Percentiles rank a stretch among this genome's conserved stretches.
phyloP scores from a whole-genome alignment of 306 rosid species.

The Pyrus pyrifolia region DNA sequence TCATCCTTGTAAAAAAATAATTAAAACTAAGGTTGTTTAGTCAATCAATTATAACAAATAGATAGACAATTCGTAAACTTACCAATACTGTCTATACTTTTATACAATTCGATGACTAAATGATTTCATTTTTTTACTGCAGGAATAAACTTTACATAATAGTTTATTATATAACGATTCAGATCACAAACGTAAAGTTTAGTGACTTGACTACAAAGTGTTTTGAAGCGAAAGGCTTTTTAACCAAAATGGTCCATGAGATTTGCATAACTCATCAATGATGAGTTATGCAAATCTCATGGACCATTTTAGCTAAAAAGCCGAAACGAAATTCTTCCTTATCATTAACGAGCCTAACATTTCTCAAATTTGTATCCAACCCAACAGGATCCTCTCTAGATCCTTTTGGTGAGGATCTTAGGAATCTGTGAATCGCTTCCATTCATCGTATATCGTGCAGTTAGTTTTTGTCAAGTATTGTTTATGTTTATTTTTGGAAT shows the following conservation, averaged over 20 bases:
- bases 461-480: too few relatives aligned
- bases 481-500: too few relatives aligned
- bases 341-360: neutral
- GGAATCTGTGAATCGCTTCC: too few relatives aligned
- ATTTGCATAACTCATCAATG: too few relatives aligned
- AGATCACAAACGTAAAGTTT: neutral
- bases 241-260: too few relatives aligned
- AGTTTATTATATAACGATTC: neutral
- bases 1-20: neutral
- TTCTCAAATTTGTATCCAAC: neutral
- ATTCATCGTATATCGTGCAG: too few relatives aligned
- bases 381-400: too few relatives aligned
- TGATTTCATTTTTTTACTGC: neutral
- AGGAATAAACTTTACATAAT: neutral
- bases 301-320: too few relatives aligned
- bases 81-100: neutral
- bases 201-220: neutral
- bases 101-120: neutral
- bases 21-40: neutral
- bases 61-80: accelerated
- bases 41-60: neutral
- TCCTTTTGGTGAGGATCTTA: too few relatives aligned
- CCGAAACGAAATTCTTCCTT: too few relatives aligned
- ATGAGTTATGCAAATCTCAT: too few relatives aligned
- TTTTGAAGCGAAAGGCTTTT: neutral